Evolutionary conservation across 352 stramenopile species (phyloP).

Genomic region (Globisporangium paroecandrum): DNA sequence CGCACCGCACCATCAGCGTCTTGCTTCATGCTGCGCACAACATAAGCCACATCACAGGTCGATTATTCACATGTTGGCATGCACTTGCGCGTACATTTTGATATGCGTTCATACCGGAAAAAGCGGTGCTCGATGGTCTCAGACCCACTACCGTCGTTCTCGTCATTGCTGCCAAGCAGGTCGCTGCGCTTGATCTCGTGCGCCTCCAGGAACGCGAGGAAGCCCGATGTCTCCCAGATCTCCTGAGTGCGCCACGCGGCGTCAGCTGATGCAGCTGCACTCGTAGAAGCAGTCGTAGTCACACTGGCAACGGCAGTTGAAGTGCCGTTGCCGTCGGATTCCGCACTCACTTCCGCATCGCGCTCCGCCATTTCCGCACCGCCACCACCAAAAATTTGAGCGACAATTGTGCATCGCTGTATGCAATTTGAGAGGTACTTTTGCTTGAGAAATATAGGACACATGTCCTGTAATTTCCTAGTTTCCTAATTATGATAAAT

Average conservation of each 20-base stretch:
- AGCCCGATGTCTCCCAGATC: conserved; percentile 46
- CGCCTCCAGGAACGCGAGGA: conserved; percentile 50
- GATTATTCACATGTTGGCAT: background rate
- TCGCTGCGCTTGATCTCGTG: conserved; percentile 49
- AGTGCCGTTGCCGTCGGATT: background rate
- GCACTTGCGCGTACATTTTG: background rate
- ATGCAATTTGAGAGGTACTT: background rate
- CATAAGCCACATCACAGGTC: background rate
- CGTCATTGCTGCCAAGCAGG: conserved; percentile 23
- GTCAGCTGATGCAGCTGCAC: background rate
- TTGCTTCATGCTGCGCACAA: conserved; percentile 12
- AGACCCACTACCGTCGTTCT: conserved; percentile 3
- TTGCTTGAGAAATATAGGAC: background rate
- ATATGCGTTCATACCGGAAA: conserved; percentile 39
- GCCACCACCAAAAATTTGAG: background rate
- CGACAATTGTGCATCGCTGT: background rate
- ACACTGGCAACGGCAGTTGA: background rate
- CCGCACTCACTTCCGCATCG: background rate
- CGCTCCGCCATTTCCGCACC: background rate
- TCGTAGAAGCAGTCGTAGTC: background rate
- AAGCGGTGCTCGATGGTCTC: conserved; percentile 40
- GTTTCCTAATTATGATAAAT: background rate
- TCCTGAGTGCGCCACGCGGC: conserved; percentile 32
- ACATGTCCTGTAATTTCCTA: background rate
- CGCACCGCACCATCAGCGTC: background rate